phyloP scores from a whole-genome alignment of 192 early-diverging fungal species.

The Entomortierella lignicola region DNA sequence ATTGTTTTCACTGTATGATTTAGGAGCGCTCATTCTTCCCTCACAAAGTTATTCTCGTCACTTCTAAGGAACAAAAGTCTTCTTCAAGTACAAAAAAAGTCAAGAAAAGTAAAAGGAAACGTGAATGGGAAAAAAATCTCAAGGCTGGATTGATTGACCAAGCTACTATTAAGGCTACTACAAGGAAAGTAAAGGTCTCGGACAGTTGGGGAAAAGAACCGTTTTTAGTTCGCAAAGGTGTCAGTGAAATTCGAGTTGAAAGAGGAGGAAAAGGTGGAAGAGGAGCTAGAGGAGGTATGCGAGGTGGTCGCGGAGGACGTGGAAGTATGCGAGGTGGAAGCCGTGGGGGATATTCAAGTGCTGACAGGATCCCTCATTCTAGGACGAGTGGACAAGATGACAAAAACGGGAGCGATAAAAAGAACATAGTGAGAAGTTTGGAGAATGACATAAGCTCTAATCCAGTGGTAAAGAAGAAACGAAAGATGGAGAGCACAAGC shows the following conservation, averaged over 20 bases:
- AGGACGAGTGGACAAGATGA: no score
- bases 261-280: background rate
- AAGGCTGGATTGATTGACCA: conserved; percentile 30
- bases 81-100: background rate
- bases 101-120: conserved; percentile 44
- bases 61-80: background rate
- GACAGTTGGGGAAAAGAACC: conserved; percentile 41
- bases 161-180: conserved; percentile 10
- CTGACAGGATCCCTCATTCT: background rate
- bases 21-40: conserved; percentile 38
- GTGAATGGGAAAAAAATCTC: conserved; percentile 49
- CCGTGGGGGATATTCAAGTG: background rate
- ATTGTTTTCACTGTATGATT: background rate
- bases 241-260: conserved; percentile 29
- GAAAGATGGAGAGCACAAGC: no score
- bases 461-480: no score
- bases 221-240: conserved; percentile 25
- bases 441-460: no score
- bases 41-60: conserved; percentile 40
- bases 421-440: background rate
- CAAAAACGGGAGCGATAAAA: background rate
- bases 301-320: conserved; percentile 20
- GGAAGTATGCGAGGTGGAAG: conserved; percentile 7
- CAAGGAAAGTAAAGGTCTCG: conserved; percentile 33
- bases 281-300: background rate